A percentile compares a stretch with the other conserved stretches of the same genome.
phyloP scores from a whole-genome alignment of 2,329 filamentous ascomycete genomes.

The Ascochyta viciae-villosae region DNA sequence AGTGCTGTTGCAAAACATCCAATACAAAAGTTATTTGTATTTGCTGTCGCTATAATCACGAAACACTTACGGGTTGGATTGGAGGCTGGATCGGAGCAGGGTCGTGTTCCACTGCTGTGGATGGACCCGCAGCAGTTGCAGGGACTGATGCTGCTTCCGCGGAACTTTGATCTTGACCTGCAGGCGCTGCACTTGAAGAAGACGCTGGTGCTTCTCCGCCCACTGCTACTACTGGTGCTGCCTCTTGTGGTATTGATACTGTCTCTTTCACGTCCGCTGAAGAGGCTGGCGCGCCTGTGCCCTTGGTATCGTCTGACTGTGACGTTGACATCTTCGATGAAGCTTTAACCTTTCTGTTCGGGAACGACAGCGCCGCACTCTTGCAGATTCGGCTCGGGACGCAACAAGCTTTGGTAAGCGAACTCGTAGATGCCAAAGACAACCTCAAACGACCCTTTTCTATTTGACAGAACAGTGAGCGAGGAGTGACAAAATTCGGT shows the following conservation, averaged over 20 bases:
- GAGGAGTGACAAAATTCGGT: neutral
- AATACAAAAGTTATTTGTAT: no score
- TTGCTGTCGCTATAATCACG: neutral
- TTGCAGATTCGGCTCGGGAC: slow-evolving; percentile 11
- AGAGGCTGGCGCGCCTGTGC: neutral
- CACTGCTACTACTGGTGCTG: neutral
- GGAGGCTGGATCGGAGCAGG: slow-evolving; percentile 16
- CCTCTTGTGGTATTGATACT: neutral
- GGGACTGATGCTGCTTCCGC: slow-evolving; percentile 1
- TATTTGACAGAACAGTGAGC: neutral
- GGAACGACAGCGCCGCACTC: slow-evolving; percentile 5
- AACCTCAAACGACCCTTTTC: neutral
- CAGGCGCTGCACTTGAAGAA: neutral
- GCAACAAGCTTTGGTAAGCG: neutral
- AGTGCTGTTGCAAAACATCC: neutral
- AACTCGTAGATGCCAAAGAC: slow-evolving; percentile 2
- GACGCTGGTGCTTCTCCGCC: neutral
- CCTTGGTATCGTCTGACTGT: neutral
- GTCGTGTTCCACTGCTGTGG: slow-evolving; percentile 5
- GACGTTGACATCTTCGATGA: slow-evolving; percentile 6
- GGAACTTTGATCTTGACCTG: neutral
- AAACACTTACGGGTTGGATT: slow-evolving; percentile 14
- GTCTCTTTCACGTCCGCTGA: neutral
- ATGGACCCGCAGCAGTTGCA: slow-evolving; percentile 3
- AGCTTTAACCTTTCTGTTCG: neutral